A percentile compares a stretch with the other conserved stretches of the same genome.
These are phyloP conservation scores for Nakataea oryzae DNA, from an alignment of 2,329 filamentous ascomycete species.

Conservation along the genomic window DNA sequence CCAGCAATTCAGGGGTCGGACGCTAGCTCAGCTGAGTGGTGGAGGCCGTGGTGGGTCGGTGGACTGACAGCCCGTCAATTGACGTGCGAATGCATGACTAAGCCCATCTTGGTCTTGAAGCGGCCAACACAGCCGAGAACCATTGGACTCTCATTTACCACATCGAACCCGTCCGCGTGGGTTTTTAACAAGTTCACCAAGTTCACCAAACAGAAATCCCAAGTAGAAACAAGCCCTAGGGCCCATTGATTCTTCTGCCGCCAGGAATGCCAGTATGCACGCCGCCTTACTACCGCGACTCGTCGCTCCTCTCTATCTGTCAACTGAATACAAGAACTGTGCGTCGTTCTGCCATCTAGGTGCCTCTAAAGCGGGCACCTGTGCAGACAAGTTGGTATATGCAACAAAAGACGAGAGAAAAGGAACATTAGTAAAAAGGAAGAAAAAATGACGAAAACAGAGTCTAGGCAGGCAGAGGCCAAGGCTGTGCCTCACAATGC, in stretches of 20 bases:
- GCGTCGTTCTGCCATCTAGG: not conserved
- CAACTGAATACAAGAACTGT: not conserved
- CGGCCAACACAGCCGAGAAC: too few relatives aligned
- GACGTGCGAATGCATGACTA: not conserved
- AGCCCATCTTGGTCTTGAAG: too few relatives aligned
- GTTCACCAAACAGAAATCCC: not conserved
- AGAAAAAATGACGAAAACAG: not conserved
- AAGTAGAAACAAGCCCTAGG: not conserved
- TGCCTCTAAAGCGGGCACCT: not conserved
- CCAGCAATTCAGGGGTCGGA: not conserved
- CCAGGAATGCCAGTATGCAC: not conserved
- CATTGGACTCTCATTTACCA: too few relatives aligned
- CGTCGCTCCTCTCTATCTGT: not conserved
- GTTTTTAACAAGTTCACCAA: too few relatives aligned
- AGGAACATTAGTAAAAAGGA: too few relatives aligned
- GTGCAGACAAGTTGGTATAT: not conserved
- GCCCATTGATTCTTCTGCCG: not conserved
- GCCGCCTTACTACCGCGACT: not conserved
- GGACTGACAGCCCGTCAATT: not conserved
- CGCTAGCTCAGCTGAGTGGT: not conserved
- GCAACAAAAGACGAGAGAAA: not conserved
- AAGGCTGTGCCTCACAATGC: not conserved
- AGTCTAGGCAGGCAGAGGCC: not conserved
- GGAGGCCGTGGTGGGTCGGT: not conserved
- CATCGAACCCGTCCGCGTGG: too few relatives aligned